Base-by-base conservation (phyloP, 176 grass and related monocot genomes). In the Phoenix roebelenii region DNA sequence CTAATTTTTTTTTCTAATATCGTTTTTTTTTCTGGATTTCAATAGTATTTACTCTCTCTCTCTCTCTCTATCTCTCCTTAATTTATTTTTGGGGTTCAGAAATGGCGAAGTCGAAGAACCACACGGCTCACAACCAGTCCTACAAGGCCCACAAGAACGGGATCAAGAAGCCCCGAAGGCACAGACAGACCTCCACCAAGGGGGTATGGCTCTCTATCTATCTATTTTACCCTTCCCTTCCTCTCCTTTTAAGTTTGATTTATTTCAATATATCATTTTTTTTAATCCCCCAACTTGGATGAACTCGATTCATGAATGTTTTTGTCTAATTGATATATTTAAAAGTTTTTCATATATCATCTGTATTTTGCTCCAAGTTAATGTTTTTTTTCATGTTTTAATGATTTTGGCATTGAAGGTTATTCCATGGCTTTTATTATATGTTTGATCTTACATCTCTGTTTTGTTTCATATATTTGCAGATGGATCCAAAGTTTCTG, bases 21-120 rank as follows among this genome's bases (percentile, higher is more conserved):
- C 10, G 35, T 12, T 44, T 44, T 14, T 28, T 44, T 44, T 9
- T 9, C 35, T 44, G 35, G 2, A 9, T 44, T 44, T 44, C 35
- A 1, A 0, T 44, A 44, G 35, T 44, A 44, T 14, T 44, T 2
- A 44, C 35, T 9, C 35, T 10, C 35, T 44, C 3, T 14, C 28
- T 30, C 5, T 9, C 35, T 10, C 35, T 30, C 5, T 9, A 9
- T 10, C 35, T 14, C 3, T 3, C 28, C 6, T 4, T 3, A 12
- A 12, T 44, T 44, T 2, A 5, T 44, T 44, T 44, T 12, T 44
- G 0, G 10, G 3, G 16, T 44, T 44, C 35, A 35, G 51, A 59
- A 76, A 93, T 93, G 88, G 88, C 88, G 67, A 93, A 93, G 84
- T 93, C 88, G 55, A 93, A 91, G 87, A 91, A 91, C 61, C 87